These are phyloP conservation scores for Phalaenopsis equestris DNA, from an alignment of 106 monocot species.

Conservation along the genomic window DNA sequence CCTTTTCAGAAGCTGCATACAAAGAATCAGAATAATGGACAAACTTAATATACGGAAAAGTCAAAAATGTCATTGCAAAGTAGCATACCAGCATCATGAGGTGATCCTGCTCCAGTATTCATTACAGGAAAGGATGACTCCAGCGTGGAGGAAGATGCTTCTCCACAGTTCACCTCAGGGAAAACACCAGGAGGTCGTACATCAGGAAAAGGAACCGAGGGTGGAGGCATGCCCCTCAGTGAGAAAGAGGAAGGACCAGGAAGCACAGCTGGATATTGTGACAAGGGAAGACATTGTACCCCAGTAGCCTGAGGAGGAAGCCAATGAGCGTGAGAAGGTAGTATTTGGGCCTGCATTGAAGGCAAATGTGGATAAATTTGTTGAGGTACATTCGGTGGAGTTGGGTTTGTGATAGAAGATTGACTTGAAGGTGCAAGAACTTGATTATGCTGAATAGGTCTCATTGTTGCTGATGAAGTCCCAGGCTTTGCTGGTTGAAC, in stretches of 20 bases:
- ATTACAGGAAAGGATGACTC: conserved; percentile 15
- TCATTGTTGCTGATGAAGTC: conserved; percentile 25
- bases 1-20: conserved; percentile 31
- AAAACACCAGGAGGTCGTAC: conserved; percentile 50
- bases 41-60: neutral
- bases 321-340: conserved; percentile 54
- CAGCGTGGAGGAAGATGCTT: neutral
- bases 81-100: conserved; percentile 24
- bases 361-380: conserved; percentile 37
- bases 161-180: conserved; percentile 11
- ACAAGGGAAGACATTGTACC: conserved; percentile 41
- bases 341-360: conserved; percentile 16
- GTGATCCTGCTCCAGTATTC: conserved; percentile 19
- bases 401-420: conserved; percentile 22
- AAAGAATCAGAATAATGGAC: neutral
- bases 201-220: conserved; percentile 21
- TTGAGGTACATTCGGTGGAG: conserved; percentile 29
- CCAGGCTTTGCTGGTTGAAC: conserved; percentile 13
- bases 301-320: conserved; percentile 35
- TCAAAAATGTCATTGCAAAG: neutral
- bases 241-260: conserved; percentile 28
- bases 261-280: conserved; percentile 37
- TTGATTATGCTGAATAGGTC: conserved; percentile 23
- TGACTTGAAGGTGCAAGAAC: conserved; percentile 29
- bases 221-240: conserved; percentile 21